Base-by-base conservation (phyloP, 2,329 filamentous ascomycete genomes). In the Coniosporium tulheliwenetii region DNA sequence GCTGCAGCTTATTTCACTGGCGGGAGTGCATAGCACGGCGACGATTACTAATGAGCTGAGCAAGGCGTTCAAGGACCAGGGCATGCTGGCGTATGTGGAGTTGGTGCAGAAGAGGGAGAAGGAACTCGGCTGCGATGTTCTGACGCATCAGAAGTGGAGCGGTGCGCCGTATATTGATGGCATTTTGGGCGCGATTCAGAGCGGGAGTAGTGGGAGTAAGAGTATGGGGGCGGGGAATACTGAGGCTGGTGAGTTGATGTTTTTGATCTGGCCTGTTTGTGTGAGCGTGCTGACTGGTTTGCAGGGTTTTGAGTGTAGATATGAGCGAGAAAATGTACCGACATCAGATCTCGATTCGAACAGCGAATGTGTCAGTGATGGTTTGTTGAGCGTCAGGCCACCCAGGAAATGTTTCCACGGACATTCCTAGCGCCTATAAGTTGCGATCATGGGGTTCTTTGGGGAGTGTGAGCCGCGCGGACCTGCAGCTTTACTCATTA, bases 81-180 rank as follows among this genome's bases (percentile, higher is more conserved):
- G 91, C 41, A 98, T 98, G 91, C 71, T 91, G 53, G 89, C 91
- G 1, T 98, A 98, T 55, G 91, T 96, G n/a, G 83, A 94, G 44
- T 65, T 95, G 1, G 79, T 98, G 33, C 91, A 98, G 63, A 71
- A 77, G 40, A 72, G 79, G 33, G 91, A 98, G 65, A 94, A 94
- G 70, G 87, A 93, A 48, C 64, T 89, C 1, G 83, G 82, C 10
- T 86, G 85, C 43, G 87, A 95, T 52, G 87, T 94, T n/a, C 66
- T 94, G 47, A 94, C 85, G 33, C 87, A 95, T 59, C 87, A 95
- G 68, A 93, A 91, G 58, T 86, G 81, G 81, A 80, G 76, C 48
- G 78, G 78, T 29, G 77, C 78, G 0, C 63, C 64, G 2, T 81
- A 94, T 57, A 81, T 95, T 49, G 87, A 95, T 58, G 86, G 87